A percentile compares a stretch with the other conserved stretches of the same genome.
Evolutionary conservation across 495 filamentous ascomycete genomes (phyloP).

Genomic region (Penicillium steckii): DNA sequence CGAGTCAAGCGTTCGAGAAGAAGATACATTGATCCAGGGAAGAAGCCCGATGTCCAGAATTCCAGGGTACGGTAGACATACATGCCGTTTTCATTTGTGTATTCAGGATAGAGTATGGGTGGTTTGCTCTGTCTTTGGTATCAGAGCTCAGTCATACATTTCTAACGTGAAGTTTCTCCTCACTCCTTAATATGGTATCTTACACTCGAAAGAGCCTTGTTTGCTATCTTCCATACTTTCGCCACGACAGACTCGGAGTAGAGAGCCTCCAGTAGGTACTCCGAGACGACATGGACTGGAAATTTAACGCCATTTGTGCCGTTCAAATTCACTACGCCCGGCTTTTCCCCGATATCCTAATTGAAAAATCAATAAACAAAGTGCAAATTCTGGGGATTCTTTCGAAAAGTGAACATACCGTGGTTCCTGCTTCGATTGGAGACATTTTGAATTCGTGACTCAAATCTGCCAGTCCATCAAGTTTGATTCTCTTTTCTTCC

Average conservation of each 20-base stretch:
- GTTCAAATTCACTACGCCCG: background rate
- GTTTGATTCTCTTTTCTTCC: background rate
- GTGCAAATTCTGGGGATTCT: background rate
- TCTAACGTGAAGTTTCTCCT: background rate
- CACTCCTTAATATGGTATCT: background rate
- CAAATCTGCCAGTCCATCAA: background rate
- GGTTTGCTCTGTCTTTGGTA: constrained; percentile 1
- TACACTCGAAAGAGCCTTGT: constrained; percentile 13
- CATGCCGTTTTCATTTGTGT: constrained; percentile 23
- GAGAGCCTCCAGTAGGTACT: constrained; percentile 10
- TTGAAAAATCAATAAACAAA: background rate
- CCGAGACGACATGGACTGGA: background rate
- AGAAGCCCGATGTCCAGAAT: constrained; percentile 43
- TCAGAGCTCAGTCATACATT: background rate
- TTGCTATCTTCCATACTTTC: constrained; percentile 35
- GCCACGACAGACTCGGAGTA: constrained; percentile 27
- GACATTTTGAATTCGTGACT: constrained; percentile 8
- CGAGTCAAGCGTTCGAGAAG: constrained; percentile 23
- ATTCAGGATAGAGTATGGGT: constrained; percentile 28
- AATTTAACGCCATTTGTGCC: constrained; percentile 2
- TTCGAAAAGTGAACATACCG: background rate
- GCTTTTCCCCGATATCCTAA: background rate
- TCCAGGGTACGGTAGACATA: constrained; percentile 31
- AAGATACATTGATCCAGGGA: constrained; percentile 36
- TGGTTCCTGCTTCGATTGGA: background rate